Conservation (phyloP, 805 yeast genomes). For the Candida qinlingensis region DNA sequence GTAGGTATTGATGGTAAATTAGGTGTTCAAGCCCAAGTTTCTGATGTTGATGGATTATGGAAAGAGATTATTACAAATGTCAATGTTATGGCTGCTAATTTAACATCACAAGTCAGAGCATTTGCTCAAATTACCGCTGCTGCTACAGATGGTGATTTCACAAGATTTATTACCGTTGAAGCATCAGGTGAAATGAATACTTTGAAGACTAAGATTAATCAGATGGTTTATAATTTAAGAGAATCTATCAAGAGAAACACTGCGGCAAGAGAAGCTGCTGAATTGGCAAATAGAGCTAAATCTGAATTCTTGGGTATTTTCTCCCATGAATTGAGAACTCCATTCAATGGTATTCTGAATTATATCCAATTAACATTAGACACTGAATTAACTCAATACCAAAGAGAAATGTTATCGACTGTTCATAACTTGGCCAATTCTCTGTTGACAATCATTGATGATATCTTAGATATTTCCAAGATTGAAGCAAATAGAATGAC, state of each 20-base stretch:
- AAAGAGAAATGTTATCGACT: slow-evolving; percentile 84
- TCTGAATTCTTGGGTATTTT: slow-evolving; percentile 87
- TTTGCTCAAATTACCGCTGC: slow-evolving; percentile 92
- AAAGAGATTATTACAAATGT: slow-evolving; percentile 87
- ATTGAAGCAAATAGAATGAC: slow-evolving; percentile 93
- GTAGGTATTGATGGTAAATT: slow-evolving; percentile 90
- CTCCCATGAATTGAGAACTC: slow-evolving; percentile 85
- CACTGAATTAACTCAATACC: slow-evolving; percentile 85
- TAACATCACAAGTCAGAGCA: slow-evolving; percentile 88
- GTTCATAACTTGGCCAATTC: slow-evolving; percentile 87
- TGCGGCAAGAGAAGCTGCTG: slow-evolving; percentile 92
- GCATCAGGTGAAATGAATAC: slow-evolving; percentile 83
- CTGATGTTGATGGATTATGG: slow-evolving; percentile 89
- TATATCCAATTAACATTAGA: slow-evolving; percentile 88
- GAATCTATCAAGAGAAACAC: slow-evolving; percentile 89
- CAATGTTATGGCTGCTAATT: slow-evolving; percentile 86
- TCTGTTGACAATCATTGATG: slow-evolving; percentile 80
- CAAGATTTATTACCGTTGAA: slow-evolving; percentile 83
- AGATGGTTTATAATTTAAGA: slow-evolving; percentile 80
- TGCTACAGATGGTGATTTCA: slow-evolving; percentile 92
- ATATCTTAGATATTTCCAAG: slow-evolving; percentile 85
- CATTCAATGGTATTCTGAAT: slow-evolving; percentile 89
- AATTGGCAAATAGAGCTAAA: slow-evolving; percentile 81
- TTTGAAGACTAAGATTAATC: slow-evolving; percentile 52
- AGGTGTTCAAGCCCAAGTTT: slow-evolving; percentile 88